Evolutionary conservation across 2,329 filamentous ascomycete species (phyloP).

Genomic region (Aspergillus piperis): DNA sequence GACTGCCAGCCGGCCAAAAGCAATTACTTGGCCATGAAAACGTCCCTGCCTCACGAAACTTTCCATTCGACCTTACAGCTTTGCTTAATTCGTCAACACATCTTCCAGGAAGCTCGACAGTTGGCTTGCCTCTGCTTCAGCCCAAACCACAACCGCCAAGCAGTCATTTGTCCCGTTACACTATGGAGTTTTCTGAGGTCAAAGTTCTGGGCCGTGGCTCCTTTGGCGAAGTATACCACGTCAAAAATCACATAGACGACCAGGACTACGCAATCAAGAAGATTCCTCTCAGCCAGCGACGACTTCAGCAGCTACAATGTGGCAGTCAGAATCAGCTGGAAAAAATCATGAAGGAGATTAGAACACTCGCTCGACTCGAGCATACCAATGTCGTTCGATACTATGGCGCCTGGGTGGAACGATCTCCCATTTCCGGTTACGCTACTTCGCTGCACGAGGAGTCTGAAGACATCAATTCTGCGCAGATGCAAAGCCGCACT

Average conservation of each 20-base stretch:
- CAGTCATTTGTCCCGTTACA: conserved; percentile 47
- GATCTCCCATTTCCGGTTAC: conserved; percentile 31
- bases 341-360: conserved; percentile 60
- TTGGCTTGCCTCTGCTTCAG: conserved; percentile 34
- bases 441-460: conserved; percentile 10
- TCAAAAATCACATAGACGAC: conserved; percentile 62
- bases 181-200: conserved; percentile 55
- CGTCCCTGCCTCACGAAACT: conserved; percentile 23
- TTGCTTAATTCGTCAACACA: conserved; percentile 26
- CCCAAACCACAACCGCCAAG: conserved; percentile 23
- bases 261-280: conserved; percentile 67
- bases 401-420: conserved; percentile 65
- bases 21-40: conserved; percentile 20
- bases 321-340: conserved; percentile 57
- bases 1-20: conserved; percentile 22
- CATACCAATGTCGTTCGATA: conserved; percentile 69
- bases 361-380: conserved; percentile 62
- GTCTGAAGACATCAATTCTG: conserved; percentile 14
- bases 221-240: conserved; percentile 65
- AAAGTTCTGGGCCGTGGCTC: conserved; percentile 64
- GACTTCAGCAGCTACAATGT: conserved; percentile 55
- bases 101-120: conserved; percentile 34
- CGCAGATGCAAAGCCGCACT: conserved; percentile 18
- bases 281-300: conserved; percentile 57
- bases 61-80: conserved; percentile 26